These are phyloP conservation scores for Candida tetrigidarum DNA, from an alignment of 1,139 yeast species.

Conservation along the genomic window DNA sequence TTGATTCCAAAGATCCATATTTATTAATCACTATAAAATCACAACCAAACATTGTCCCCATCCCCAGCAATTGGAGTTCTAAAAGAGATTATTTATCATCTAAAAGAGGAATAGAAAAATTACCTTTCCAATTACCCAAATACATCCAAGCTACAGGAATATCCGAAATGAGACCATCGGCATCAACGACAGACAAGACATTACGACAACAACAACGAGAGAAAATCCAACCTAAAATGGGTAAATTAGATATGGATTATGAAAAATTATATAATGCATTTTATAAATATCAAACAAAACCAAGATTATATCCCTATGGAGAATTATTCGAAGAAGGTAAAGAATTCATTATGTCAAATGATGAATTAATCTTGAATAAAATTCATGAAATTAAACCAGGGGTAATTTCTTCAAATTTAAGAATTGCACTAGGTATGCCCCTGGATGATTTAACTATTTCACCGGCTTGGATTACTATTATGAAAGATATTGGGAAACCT, in stretches of 20 bases:
- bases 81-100: conserved; percentile 81
- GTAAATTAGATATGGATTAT: conserved; percentile 85
- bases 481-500: conserved; percentile 81
- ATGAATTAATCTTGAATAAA: conserved; percentile 43
- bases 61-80: conserved; percentile 85
- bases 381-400: conserved; percentile 65
- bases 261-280: conserved; percentile 85
- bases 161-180: conserved; percentile 71
- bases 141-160: conserved; percentile 86
- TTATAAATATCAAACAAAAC: conserved; percentile 78
- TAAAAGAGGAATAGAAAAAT: conserved; percentile 69
- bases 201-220: conserved; percentile 80
- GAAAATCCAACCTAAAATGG: conserved; percentile 89
- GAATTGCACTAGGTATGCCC: conserved; percentile 72
- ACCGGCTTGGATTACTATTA: conserved; percentile 83
- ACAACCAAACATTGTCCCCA: conserved; percentile 68
- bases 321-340: conserved; percentile 83
- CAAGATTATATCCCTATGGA: conserved; percentile 69
- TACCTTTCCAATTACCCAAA: conserved; percentile 77
- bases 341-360: conserved; percentile 59
- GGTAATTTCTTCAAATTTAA: conserved; percentile 56
- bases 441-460: conserved; percentile 50
- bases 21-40: conserved; percentile 68
- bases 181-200: conserved; percentile 44
- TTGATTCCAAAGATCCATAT: conserved; percentile 80